A percentile compares a stretch with the other conserved stretches of the same genome.
These are phyloP conservation scores for Ceratobasidium sp. DNA, from an alignment of 1,284 basidiomycete genomes.

Conservation along the genomic window DNA sequence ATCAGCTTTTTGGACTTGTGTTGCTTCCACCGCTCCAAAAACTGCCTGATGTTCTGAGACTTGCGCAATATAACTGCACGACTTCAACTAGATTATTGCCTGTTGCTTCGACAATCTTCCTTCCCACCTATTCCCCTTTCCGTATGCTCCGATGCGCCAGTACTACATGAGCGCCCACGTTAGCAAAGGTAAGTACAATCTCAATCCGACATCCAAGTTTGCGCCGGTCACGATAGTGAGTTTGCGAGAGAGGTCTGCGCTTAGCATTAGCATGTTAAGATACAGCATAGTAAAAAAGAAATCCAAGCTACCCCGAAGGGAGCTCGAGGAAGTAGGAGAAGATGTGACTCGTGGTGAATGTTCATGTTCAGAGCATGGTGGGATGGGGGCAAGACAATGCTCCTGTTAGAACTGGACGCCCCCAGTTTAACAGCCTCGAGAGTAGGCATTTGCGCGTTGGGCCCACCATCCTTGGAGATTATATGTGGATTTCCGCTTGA, in stretches of 20 bases:
- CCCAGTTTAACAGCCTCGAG: too few species aligned
- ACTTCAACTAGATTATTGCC: slow-evolving; percentile 18
- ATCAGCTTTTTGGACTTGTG: slow-evolving; percentile 11
- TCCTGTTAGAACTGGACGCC: too few species aligned
- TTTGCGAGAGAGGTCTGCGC: slow-evolving; percentile 22
- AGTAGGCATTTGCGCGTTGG: too few species aligned
- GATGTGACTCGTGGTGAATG: not conserved
- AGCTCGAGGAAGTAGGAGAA: not conserved
- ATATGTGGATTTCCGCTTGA: too few species aligned
- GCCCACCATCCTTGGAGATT: too few species aligned
- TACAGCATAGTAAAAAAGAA: slow-evolving; percentile 28
- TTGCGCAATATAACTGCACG: slow-evolving; percentile 23
- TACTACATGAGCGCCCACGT: slow-evolving; percentile 34
- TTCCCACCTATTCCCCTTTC: slow-evolving; percentile 7
- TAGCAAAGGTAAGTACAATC: slow-evolving; percentile 12
- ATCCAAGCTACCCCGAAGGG: not conserved
- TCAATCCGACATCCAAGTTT: slow-evolving; percentile 39
- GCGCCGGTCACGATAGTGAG: slow-evolving; percentile 37
- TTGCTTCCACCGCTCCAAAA: slow-evolving; percentile 26
- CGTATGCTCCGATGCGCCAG: slow-evolving; percentile 27
- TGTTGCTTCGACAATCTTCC: slow-evolving; percentile 9
- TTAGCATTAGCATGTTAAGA: slow-evolving; percentile 21
- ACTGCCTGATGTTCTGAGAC: slow-evolving; percentile 30
- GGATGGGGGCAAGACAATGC: too few species aligned
- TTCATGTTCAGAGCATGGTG: too few species aligned